Evolutionary conservation across 192 early-diverging fungal species (phyloP).

Genomic region (Backusella liffmaniae): DNA sequence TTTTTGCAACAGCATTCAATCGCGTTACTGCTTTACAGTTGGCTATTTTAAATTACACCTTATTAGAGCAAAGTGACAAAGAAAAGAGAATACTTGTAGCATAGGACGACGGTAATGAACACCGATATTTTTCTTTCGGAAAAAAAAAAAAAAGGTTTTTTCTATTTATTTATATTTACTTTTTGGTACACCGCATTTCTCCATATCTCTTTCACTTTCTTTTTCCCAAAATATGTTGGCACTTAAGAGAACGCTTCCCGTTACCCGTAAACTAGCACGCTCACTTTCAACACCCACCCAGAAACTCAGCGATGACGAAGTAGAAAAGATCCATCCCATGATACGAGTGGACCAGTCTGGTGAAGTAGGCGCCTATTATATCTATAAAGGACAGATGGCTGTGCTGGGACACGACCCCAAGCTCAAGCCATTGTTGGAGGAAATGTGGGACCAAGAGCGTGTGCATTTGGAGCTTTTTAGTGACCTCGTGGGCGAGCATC

Average conservation of each 20-base stretch:
- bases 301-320: conserved; percentile 48
- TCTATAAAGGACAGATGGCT: conserved; percentile 94
- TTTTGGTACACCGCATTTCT: not conserved
- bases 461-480: conserved; percentile 83
- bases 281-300: not conserved
- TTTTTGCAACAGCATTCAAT: no score
- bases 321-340: conserved; percentile 65
- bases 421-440: conserved; percentile 69
- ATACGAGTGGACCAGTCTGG: conserved; percentile 97
- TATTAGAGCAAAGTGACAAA: no score
- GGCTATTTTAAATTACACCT: no score
- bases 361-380: conserved; percentile 92
- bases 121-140: not conserved
- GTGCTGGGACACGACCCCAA: conserved; percentile 69
- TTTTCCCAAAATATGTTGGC: not conserved
- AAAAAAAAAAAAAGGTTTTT: not conserved
- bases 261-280: not conserved
- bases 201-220: not conserved
- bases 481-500: conserved; percentile 66
- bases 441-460: conserved; percentile 97
- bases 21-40: no score
- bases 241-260: not conserved
- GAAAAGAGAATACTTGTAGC: no score
- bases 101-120: not conserved
- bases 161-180: not conserved